Base-by-base conservation (phyloP, 176 grass and related monocot species). In the Lolium multiflorum region DNA sequence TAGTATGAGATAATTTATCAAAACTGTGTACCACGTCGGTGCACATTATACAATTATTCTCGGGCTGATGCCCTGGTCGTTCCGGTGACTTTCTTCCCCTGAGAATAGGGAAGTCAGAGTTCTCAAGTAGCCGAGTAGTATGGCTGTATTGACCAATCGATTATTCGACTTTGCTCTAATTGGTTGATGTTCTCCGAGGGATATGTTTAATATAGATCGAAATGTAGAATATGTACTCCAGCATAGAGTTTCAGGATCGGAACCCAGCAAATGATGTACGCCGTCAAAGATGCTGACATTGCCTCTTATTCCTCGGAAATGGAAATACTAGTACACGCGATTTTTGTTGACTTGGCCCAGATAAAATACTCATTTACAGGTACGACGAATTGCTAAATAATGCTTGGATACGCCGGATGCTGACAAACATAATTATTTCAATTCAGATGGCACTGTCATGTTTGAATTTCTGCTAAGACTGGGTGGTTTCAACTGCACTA, bases 201-300 rank as follows among this genome's bases (percentile, higher is more conserved):
- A 28, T 74, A 51, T 8, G 3, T n/a, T 74, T 0, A 2, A 54
- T 11, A 22, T 35, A 3, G 31, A 35, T 35, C 1, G 1, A 35
- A 35, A 35, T 35, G 31, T 35, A 35, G 55, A 66, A 79, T 75
- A 58, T 0, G 4, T 28, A 0, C 41, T 26, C 43, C 5, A 31
- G 15, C 58, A 3, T 0, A 12, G 11, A 12, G 47, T 72, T 65
- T 74, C 22, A 71, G n/a, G 37, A 74, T 46, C 35, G 46, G 14
- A 14, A 87, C 58, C 20, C 28, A 65, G 55, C 11, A 24, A 31
- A 22, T 20, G 52, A 11, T 11, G 31, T 3, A 35, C 31, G 31
- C 31, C 58, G 83, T 26, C 71, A 48, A 65, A 26, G 63, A 49
- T 79, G 79, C 28, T 83, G 74, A 58, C 65, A 74, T 16, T 1